Conservation (phyloP, 177 flowering plant species). For the Vitis hybrid region DNA sequence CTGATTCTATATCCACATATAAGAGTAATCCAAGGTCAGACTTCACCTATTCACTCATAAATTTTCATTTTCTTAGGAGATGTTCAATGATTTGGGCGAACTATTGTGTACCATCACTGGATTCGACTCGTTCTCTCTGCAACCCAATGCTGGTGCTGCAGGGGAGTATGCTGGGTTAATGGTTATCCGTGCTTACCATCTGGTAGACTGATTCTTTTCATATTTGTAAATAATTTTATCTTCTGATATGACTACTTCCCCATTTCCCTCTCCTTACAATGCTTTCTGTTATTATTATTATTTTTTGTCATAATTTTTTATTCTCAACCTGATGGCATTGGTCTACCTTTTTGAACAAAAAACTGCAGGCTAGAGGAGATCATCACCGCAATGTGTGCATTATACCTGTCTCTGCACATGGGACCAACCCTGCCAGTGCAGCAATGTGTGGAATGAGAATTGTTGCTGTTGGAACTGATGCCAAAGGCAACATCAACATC, state of each 20-base stretch:
- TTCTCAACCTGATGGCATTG: too few relatives aligned
- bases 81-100: constrained; percentile 86
- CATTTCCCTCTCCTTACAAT: too few relatives aligned
- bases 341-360: not conserved
- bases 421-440: constrained; percentile 99
- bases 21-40: too few relatives aligned
- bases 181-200: constrained; percentile 99
- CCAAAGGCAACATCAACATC: constrained; percentile 95
- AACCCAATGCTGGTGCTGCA: constrained; percentile 99
- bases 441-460: constrained; percentile 99
- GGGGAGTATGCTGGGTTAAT: constrained; percentile 98
- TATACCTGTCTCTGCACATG: constrained; percentile 98
- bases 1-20: too few relatives aligned
- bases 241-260: too few relatives aligned
- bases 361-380: constrained; percentile 84
- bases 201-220: constrained; percentile 38
- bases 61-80: constrained; percentile 54
- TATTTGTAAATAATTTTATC: not conserved
- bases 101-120: constrained; percentile 91
- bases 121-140: constrained; percentile 95
- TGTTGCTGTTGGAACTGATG: constrained; percentile 93
- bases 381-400: constrained; percentile 93
- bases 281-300: too few relatives aligned
- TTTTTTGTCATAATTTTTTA: too few relatives aligned
- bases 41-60: not conserved